Percentiles rank a stretch among this genome's conserved stretches.
phyloP scores from a whole-genome alignment of 805 yeast genomes.

The Lachancea sp. region DNA sequence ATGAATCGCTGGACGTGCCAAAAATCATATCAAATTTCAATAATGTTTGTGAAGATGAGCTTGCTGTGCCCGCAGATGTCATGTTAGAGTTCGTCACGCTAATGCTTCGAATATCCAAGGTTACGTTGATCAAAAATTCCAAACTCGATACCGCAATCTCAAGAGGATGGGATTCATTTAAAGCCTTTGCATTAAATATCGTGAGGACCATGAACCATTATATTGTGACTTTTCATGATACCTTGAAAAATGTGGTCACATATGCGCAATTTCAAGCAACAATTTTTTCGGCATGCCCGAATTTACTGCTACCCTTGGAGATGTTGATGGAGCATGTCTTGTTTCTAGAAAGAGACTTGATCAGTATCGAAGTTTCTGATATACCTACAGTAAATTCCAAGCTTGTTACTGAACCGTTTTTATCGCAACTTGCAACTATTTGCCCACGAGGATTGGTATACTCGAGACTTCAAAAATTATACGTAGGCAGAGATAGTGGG shows the following conservation, averaged over 20 bases:
- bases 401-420: constrained; percentile 29
- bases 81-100: constrained; percentile 44
- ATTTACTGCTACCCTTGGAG: constrained; percentile 40
- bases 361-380: constrained; percentile 8
- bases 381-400: constrained; percentile 10
- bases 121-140: constrained; percentile 34
- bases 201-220: constrained; percentile 44
- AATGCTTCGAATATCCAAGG: constrained; percentile 39
- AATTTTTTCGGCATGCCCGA: constrained; percentile 36
- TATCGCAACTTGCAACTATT: constrained; percentile 39
- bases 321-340: constrained; percentile 40
- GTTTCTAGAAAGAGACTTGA: constrained; percentile 28
- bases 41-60: constrained; percentile 35
- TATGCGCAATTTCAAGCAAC: constrained; percentile 33
- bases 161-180: constrained; percentile 37
- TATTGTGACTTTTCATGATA: constrained; percentile 24
- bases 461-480: constrained; percentile 52
- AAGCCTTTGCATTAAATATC: constrained; percentile 39
- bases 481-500: constrained; percentile 64
- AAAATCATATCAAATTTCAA: constrained; percentile 38
- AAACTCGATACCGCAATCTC: constrained; percentile 19
- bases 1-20: constrained; percentile 14
- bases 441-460: constrained; percentile 38
- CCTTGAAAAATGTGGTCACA: constrained; percentile 14
- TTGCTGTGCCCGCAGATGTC: constrained; percentile 37